Percentiles rank a stretch among this genome's conserved stretches.
Conservation (phyloP, 2,329 filamentous ascomycete genomes). For the Trichophaea hybrida region DNA sequence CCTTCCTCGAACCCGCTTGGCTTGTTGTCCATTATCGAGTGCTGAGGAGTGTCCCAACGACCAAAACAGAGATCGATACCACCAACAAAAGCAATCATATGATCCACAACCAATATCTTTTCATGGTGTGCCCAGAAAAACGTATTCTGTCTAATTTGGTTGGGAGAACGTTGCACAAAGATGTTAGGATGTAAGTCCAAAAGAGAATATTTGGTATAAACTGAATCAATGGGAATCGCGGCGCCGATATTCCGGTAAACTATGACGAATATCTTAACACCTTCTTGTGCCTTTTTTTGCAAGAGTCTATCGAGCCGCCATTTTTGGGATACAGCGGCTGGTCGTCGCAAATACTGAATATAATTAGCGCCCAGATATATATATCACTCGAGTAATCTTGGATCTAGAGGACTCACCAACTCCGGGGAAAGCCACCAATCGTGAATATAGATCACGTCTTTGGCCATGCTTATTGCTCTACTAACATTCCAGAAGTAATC, state of each 20-base stretch:
- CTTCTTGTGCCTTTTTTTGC: slow-evolving; percentile 85
- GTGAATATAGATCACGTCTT: slow-evolving; percentile 96
- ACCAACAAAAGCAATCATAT: slow-evolving; percentile 87
- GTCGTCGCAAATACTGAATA: slow-evolving; percentile 63
- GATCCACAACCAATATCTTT: slow-evolving; percentile 93
- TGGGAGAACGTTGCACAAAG: slow-evolving; percentile 88
- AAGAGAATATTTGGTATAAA: slow-evolving; percentile 93
- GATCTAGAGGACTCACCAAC: slow-evolving; percentile 34
- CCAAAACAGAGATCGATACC: slow-evolving; percentile 95
- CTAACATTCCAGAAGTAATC: slow-evolving; percentile 99
- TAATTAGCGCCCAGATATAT: slow-evolving; percentile 8
- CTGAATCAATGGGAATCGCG: slow-evolving; percentile 91
- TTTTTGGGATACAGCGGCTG: slow-evolving; percentile 90
- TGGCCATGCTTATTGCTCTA: slow-evolving; percentile 87
- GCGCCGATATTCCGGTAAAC: slow-evolving; percentile 96
- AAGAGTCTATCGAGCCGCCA: slow-evolving; percentile 88
- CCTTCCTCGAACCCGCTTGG: slow-evolving; percentile 80
- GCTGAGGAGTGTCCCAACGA: slow-evolving; percentile 91
- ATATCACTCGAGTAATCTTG: background rate
- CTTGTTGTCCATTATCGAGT: slow-evolving; percentile 81
- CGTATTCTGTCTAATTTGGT: slow-evolving; percentile 96
- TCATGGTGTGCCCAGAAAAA: slow-evolving; percentile 99
- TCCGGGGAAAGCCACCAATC: slow-evolving; percentile 99
- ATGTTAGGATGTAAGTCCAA: slow-evolving; percentile 92
- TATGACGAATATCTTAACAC: slow-evolving; percentile 94